These are phyloP conservation scores for Paecilomyces dactylethromorphus DNA, from an alignment of 2,329 filamentous ascomycete genomes.

Conservation along the genomic window DNA sequence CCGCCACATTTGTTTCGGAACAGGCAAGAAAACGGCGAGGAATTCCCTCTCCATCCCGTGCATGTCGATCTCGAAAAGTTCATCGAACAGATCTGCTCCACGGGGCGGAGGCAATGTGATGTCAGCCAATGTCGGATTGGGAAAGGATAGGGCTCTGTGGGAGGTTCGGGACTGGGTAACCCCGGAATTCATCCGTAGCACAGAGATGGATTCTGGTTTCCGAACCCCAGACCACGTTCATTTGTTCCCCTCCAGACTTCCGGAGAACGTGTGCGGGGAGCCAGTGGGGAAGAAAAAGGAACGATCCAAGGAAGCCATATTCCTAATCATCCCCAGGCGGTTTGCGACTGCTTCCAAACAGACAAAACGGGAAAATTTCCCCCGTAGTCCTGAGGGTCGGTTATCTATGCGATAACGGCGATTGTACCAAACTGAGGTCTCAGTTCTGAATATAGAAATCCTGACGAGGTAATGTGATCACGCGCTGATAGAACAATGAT, in stretches of 20 bases:
- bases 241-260: not conserved
- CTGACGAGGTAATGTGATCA: not conserved
- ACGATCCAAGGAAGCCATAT: not conserved
- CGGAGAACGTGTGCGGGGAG: not conserved
- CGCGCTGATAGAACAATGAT: not conserved
- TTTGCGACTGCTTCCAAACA: not conserved
- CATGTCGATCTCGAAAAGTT: not conserved
- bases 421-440: not conserved
- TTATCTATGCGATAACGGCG: not conserved
- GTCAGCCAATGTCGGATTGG: not conserved
- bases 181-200: not conserved
- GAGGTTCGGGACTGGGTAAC: not conserved
- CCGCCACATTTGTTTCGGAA: not conserved
- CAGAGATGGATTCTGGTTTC: constrained; percentile 18
- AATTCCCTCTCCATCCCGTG: not conserved
- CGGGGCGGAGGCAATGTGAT: not conserved
- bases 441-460: not conserved
- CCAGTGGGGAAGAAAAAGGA: not conserved
- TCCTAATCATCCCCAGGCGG: not conserved
- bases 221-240: constrained; percentile 6
- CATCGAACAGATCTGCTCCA: not conserved
- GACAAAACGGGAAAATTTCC: not conserved
- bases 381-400: not conserved
- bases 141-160: not conserved
- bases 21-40: not conserved